Conservation (phyloP, 805 yeast genomes). For the Lipomyces lipofer region DNA sequence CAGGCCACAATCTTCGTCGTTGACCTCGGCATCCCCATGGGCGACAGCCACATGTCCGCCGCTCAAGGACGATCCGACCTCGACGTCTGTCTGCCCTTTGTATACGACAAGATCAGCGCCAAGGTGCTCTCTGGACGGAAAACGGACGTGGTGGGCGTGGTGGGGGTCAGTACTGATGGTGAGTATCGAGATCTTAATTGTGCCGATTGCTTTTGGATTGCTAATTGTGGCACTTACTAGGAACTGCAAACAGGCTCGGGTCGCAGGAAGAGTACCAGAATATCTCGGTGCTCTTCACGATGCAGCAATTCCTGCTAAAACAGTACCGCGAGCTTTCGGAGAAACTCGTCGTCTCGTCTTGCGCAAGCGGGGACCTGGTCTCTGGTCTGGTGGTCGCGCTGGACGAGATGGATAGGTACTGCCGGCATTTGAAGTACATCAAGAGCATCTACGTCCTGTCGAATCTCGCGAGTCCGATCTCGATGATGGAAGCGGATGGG, state of each 20-base stretch:
- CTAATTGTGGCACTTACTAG: constrained; percentile 7
- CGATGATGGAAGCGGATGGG: constrained; percentile 4
- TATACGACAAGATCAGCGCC: constrained; percentile 43
- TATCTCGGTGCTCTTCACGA: constrained; percentile 14
- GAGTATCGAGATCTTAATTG: constrained; percentile 1
- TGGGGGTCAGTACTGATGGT: constrained; percentile 33
- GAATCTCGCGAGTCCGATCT: constrained; percentile 14
- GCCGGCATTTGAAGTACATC: constrained; percentile 39
- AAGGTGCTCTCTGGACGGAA: constrained; percentile 35
- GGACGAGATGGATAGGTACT: constrained; percentile 37
- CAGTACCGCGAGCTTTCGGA: constrained; percentile 11
- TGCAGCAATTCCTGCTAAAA: constrained; percentile 21
- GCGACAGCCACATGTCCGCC: constrained; percentile 16
- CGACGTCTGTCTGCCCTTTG: constrained; percentile 40
- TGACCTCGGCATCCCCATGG: constrained; percentile 48
- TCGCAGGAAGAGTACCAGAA: constrained; percentile 19
- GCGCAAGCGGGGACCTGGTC: constrained; percentile 20
- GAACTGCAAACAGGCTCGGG: constrained; percentile 3
- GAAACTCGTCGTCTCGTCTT: constrained; percentile 10
- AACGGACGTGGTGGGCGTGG: constrained; percentile 36
- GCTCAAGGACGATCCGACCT: constrained; percentile 22
- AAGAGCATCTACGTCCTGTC: constrained; percentile 36
- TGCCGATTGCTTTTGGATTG: not conserved
- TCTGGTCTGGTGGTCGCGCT: constrained; percentile 43
- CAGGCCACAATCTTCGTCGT: constrained; percentile 50